phyloP scores from a whole-genome alignment of 2,329 filamentous ascomycete species.

The Alternaria burnsii region DNA sequence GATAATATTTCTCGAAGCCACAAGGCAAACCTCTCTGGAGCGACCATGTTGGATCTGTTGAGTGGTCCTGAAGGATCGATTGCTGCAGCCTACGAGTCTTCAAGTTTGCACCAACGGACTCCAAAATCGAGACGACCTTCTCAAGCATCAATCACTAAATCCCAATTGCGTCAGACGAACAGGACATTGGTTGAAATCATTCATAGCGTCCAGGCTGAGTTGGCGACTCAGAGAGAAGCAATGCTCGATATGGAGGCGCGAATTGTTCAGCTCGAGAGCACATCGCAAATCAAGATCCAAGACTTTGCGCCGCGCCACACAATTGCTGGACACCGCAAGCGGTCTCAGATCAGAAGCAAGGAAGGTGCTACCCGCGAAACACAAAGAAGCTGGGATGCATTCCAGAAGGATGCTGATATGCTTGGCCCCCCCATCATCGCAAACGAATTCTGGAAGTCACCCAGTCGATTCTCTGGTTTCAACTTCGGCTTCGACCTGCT shows the following conservation, averaged over 20 bases:
- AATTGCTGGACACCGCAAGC: background rate
- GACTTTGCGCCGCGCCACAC: background rate
- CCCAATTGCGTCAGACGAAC: slow-evolving; percentile 36
- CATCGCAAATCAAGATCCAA: slow-evolving; percentile 4
- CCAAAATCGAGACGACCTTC: slow-evolving; percentile 32
- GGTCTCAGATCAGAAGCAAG: slow-evolving; percentile 18
- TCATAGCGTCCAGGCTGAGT: slow-evolving; percentile 39
- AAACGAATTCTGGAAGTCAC: slow-evolving; percentile 37
- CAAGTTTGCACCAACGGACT: slow-evolving; percentile 3
- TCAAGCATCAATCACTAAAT: slow-evolving; percentile 35
- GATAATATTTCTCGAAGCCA: slow-evolving; percentile 15
- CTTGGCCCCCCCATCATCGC: slow-evolving; percentile 38
- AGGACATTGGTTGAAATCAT: slow-evolving; percentile 39
- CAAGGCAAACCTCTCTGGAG: slow-evolving; percentile 35
- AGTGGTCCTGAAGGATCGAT: slow-evolving; percentile 28
- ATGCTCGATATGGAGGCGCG: slow-evolving; percentile 43
- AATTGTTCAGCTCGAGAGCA: slow-evolving; percentile 37
- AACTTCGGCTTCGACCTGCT: slow-evolving; percentile 36
- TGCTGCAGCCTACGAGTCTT: slow-evolving; percentile 17
- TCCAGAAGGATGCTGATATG: slow-evolving; percentile 38
- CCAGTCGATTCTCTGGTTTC: slow-evolving; percentile 37
- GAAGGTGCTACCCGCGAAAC: slow-evolving; percentile 22
- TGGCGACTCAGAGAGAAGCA: slow-evolving; percentile 34
- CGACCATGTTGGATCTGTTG: slow-evolving; percentile 28
- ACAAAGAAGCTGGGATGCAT: slow-evolving; percentile 38